A percentile compares a stretch with the other conserved stretches of the same genome.
These are phyloP conservation scores for Rhizoctonia solani DNA, from an alignment of 1,284 basidiomycete genomes.

Conservation along the genomic window DNA sequence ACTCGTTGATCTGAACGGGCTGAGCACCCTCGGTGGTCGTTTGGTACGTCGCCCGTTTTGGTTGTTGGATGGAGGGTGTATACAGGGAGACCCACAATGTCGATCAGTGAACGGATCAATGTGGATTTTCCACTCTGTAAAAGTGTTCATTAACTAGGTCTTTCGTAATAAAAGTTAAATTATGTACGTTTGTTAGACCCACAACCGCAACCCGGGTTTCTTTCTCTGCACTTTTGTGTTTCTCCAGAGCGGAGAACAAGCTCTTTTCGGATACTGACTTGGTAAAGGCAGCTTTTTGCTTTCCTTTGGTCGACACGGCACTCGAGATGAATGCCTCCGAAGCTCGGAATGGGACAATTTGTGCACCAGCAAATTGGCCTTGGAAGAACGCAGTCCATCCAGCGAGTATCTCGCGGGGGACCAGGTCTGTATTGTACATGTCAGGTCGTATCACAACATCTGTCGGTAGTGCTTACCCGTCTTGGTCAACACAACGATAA, in stretches of 20 bases:
- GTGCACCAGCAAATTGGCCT: slow-evolving; percentile 50
- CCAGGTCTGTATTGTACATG: slow-evolving; percentile 62
- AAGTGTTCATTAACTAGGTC: background rate
- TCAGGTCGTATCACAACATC: slow-evolving; percentile 3
- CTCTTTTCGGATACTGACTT: slow-evolving; percentile 49
- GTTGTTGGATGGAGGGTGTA: slow-evolving; percentile 56
- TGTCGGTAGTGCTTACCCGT: slow-evolving; percentile 63
- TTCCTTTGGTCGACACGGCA: slow-evolving; percentile 47
- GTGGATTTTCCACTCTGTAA: slow-evolving; percentile 77
- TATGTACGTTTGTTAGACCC: slow-evolving; percentile 72
- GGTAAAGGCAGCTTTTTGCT: slow-evolving; percentile 52
- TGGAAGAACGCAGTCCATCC: slow-evolving; percentile 78
- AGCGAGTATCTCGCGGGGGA: slow-evolving; percentile 78
- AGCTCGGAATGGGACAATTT: slow-evolving; percentile 84
- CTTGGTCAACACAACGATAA: slow-evolving; percentile 84
- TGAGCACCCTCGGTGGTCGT: slow-evolving; percentile 73
- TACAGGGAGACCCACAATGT: slow-evolving; percentile 58
- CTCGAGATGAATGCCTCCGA: slow-evolving; percentile 66
- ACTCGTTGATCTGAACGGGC: slow-evolving; percentile 55
- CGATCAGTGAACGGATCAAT: slow-evolving; percentile 74
- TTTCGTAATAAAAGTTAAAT: background rate
- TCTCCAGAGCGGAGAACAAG: slow-evolving; percentile 49
- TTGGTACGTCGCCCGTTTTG: slow-evolving; percentile 57
- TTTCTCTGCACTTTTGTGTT: slow-evolving; percentile 55
- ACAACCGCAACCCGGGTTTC: slow-evolving; percentile 63